Percentiles rank a stretch among this genome's conserved stretches.
Evolutionary conservation across 2,329 filamentous ascomycete genomes (phyloP).

Genomic region (Teratosphaeria pseudoeucalypti): DNA sequence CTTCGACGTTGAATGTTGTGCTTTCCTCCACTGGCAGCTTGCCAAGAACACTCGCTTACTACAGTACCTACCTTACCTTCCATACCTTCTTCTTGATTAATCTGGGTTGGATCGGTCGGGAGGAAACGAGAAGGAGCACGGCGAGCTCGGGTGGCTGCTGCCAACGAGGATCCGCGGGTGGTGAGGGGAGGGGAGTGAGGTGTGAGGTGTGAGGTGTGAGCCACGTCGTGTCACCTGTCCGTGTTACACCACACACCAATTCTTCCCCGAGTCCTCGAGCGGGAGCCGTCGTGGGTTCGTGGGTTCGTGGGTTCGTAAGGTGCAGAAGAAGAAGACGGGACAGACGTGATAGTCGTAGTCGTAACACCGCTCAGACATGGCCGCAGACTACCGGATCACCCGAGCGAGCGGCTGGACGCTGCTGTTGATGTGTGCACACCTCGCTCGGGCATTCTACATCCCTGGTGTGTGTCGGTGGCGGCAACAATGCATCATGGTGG

Average conservation of each 20-base stretch:
- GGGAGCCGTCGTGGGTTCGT: neutral
- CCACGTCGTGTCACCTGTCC: neutral
- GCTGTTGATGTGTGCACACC: constrained; percentile 38
- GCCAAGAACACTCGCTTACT: neutral
- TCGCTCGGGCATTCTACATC: constrained; percentile 66
- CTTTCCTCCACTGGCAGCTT: neutral
- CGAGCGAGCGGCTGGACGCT: constrained; percentile 35
- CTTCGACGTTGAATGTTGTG: neutral
- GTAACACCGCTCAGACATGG: constrained; percentile 18
- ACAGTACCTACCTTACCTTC: too few species aligned
- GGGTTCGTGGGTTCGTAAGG: too few species aligned
- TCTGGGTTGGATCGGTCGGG: neutral
- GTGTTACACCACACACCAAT: neutral
- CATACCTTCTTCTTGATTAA: neutral
- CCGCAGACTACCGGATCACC: constrained; percentile 29
- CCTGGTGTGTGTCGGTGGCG: constrained; percentile 49
- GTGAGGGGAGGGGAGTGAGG: neutral
- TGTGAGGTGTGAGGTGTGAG: neutral
- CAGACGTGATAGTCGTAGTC: neutral
- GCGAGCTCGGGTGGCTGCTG: neutral
- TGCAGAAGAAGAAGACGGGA: neutral
- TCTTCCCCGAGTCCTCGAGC: neutral
- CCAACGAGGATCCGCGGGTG: too few species aligned
- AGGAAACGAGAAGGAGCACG: neutral
- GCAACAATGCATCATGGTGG: neutral